Evolutionary conservation across 805 yeast species (phyloP), one percentile per base, ranked within the genome.

Genomic region (Saccharomycopsis selenospora): DNA sequence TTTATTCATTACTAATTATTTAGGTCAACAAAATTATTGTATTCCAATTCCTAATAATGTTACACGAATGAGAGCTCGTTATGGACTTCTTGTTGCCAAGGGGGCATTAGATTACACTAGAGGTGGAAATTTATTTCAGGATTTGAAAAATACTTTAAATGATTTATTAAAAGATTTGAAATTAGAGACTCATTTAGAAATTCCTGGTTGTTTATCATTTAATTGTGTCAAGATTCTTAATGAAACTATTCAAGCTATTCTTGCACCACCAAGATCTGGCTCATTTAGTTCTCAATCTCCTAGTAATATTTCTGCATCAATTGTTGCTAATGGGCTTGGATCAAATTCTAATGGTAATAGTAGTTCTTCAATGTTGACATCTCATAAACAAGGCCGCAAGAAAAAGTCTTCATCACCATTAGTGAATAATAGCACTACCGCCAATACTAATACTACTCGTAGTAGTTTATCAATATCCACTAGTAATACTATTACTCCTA

Each of bases 81-180:
- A 81, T 54, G 71, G 84, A 0, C 66, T 85, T 26, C 57, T 83
- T 42, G 83, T 82, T 24, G 87, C 89, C 0, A 77, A 78, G 54
- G 89, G 95, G 13, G 77, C 88, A 0, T 67, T 89, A 48, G 96
- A 88, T 54, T 87, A 85, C 60, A 80, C 86, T 2, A 79, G 86
- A 60, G 88, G 89, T 33, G 95, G 96, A 0, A 80, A 91, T 1
- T 64, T 88, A 47, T 80, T 82, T 59, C 85, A 79, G 59, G 88
- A 81, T 45, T 78, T 82, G 59, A 82, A 79, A 55, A 70, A 65
- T 28, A 65, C 85, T 43, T 64, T 88, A 42, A 63, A 69, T 18
- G 73, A 68, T 26, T 70, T 79, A 2, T 63, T 82, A 2, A 64
- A 68, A 20, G 76, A 73, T 43, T 64, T 83, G 49, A 76, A 69